Base-by-base conservation (phyloP, 305 asterid genomes). In the Ilex paraguariensis region DNA sequence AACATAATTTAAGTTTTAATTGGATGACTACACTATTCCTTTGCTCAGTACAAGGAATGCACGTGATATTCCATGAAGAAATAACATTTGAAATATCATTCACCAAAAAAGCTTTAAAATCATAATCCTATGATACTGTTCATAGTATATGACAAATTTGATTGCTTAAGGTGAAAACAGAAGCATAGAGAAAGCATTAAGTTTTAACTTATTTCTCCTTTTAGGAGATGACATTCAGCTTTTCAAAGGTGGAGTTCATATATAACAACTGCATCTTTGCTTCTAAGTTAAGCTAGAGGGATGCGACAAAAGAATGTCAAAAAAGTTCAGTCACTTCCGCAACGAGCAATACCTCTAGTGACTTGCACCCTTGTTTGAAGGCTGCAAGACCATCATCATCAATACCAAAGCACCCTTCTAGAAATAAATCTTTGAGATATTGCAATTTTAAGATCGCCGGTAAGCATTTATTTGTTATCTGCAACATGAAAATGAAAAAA, bases 301-400 rank as follows among this genome's bases (percentile, higher is more conserved):
- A 49, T 11, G 16, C 11, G 15, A 11, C 53, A 12, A 49, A 49
- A 11, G 57, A 70, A 61, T 57, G 40, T 21, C 28, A 21, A 0
- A 21, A 21, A 45, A 9, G 10, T 61, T 21, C 33, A 59, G 48
- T 50, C 58, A 54, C 56, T 42, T 54, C 36, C 58, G 61, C 14
- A 30, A 50, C 48, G 59, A 68, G 13, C 54, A 54, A 51, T 79
- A 93, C 99, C 97, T 83, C 78, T 60, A 93, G 70, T n/a, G 98
- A 82, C 67, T 74, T 81, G 86, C 85, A 84, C 56, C 93, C 83
- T 59, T 71, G 90, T 66, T 82, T 76, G 74, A 86, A 80, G 59
- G 90, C 80, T 13, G 83, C 79, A 50, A 90, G 84, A 79, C 83
- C 61, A 70, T 85, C 88, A 73, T 90, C 94, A 45, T 90, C 93